Percentiles rank a stretch among this genome's conserved stretches.
These are phyloP conservation scores for Agastache rugosa DNA, from an alignment of 257 asterid genomes.

Conservation along the genomic window DNA sequence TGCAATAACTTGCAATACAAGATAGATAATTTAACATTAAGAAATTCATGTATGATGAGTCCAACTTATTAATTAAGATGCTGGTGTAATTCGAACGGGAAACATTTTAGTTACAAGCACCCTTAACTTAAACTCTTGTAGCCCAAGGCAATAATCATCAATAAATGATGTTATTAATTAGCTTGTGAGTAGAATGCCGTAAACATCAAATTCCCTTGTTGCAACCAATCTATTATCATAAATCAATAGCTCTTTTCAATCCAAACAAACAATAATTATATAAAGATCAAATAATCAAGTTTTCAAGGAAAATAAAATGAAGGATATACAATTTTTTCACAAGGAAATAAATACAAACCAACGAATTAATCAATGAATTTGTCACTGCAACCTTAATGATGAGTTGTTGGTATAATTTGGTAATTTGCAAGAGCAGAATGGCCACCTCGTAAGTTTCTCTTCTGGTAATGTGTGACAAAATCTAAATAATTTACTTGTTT, in stretches of 20 bases:
- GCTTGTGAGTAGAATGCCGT: neutral
- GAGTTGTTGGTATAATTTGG: slow-evolving; percentile 20
- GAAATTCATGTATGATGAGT: too few species aligned
- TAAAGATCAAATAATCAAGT: neutral
- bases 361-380: neutral
- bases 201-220: too few species aligned
- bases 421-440: slow-evolving; percentile 51
- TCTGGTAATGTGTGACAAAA: slow-evolving; percentile 52
- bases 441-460: slow-evolving; percentile 45
- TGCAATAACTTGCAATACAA: too few species aligned
- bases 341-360: neutral
- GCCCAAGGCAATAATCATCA: neutral
- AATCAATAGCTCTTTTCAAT: neutral
- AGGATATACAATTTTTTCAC: slow-evolving; percentile 6
- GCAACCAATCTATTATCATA: neutral
- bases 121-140: too few species aligned
- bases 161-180: neutral
- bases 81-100: too few species aligned
- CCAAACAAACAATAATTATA: neutral
- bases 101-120: too few species aligned
- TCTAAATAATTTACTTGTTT: slow-evolving; percentile 56
- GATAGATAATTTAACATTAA: too few species aligned
- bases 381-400: neutral
- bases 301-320: neutral
- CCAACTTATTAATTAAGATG: too few species aligned